A percentile compares a stretch with the other conserved stretches of the same genome.
Evolutionary conservation across 1,139 yeast genomes (phyloP).

Genomic region (Yamadazyma kanchanaburiensis): DNA sequence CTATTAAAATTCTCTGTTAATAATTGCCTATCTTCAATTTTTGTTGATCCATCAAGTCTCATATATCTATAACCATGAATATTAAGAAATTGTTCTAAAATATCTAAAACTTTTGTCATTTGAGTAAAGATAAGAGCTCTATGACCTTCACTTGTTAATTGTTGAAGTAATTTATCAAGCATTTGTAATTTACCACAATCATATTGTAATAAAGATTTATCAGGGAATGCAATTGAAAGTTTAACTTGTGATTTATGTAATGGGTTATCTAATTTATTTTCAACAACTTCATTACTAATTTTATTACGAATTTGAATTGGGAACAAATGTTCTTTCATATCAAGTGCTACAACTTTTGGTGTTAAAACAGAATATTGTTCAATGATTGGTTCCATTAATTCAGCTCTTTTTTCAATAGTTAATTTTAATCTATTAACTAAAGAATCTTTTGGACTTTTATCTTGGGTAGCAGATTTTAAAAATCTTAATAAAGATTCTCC

Average conservation of each 20-base stretch:
- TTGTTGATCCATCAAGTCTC: constrained; percentile 97
- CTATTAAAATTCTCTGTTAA: constrained; percentile 90
- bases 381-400: constrained; percentile 46
- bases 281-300: constrained; percentile 31
- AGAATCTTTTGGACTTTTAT: constrained; percentile 9
- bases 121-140: constrained; percentile 95
- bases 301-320: constrained; percentile 31
- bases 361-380: constrained; percentile 85
- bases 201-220: constrained; percentile 83
- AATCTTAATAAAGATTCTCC: constrained; percentile 42
- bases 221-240: constrained; percentile 93
- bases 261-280: constrained; percentile 50
- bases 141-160: constrained; percentile 81
- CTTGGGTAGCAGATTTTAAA: constrained; percentile 16
- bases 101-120: constrained; percentile 95
- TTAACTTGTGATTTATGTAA: constrained; percentile 85
- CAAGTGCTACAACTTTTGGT: constrained; percentile 79
- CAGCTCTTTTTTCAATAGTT: constrained; percentile 42
- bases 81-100: constrained; percentile 88
- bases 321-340: constrained; percentile 60
- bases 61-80: constrained; percentile 92
- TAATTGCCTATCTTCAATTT: constrained; percentile 93
- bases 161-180: constrained; percentile 69
- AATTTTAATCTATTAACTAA: constrained; percentile 30
- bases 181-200: constrained; percentile 97